Base-by-base conservation (phyloP, 768 basidiomycete genomes). In the Russula compacta region DNA sequence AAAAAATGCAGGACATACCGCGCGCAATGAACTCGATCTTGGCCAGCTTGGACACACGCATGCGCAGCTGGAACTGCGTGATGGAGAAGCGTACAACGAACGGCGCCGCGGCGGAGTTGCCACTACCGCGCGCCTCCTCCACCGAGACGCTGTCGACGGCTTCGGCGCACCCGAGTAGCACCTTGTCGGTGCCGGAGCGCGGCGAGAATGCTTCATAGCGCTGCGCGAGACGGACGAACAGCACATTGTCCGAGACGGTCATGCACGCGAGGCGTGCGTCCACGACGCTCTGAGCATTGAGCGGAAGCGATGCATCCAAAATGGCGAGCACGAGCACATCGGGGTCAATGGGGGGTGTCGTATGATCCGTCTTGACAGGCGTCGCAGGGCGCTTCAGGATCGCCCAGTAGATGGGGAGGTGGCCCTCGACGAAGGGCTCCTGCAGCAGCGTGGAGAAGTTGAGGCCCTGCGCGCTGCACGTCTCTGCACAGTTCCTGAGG, bases 341-440 rank as follows among this genome's bases (percentile, higher is more conserved):
- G 7, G 61, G 54, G 7, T 64, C 61, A 14, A 68, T 49, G 4
- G 62, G 2, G 17, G 56, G 21, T 0, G 43, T 48, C 12, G 39
- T 11, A 33, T 58, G 49, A 19, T 58, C 60, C 35, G 29, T 32
- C 47, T 56, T 59, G 55, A 32, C 32, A 42, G 56, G 19, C 11
- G 58, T 19, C 36, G 59, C 6, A 53, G 77, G 77, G 3, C 78
- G 79, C 58, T 85, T 86, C 24, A 89, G 72, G 64, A 89, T 81
- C 0, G 82, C 83, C 88, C 88, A 89, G 68, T 89, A 89, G 3
- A 89, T 64, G 0, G 85, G 83, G 0, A 83, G 82, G 66, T 83
- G 85, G 0, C 74, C 75, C 66, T 88, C 87, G 40, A 88, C 81
- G 9, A 75, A 81, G 33, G 72, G 78, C 48, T 87, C 82, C 67